Evolutionary conservation across 1,284 basidiomycete species (phyloP).

Genomic region (Ceratobasidium sp.): DNA sequence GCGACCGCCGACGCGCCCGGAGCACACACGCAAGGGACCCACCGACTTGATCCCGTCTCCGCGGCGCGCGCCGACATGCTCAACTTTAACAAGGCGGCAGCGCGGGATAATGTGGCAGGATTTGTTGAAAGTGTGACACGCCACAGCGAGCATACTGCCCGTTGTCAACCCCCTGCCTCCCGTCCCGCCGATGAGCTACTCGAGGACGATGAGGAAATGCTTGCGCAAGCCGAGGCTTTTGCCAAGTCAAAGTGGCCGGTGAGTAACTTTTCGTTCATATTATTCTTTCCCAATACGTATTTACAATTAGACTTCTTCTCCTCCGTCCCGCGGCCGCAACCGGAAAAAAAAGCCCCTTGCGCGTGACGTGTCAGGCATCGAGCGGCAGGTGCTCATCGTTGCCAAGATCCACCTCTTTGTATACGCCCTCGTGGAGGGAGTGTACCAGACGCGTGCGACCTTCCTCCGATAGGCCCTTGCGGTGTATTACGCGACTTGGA

Average conservation of each 20-base stretch:
- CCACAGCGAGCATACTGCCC: background rate
- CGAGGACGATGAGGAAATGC: background rate
- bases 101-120: background rate
- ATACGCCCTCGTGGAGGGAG: background rate
- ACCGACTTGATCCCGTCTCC: background rate
- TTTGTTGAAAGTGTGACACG: background rate
- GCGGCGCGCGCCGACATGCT: conserved; percentile 2
- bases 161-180: background rate
- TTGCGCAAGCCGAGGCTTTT: background rate
- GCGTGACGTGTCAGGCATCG: background rate
- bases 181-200: background rate
- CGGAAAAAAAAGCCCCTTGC: conserved; percentile 34
- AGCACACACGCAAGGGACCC: background rate
- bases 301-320: background rate
- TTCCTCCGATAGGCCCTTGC: conserved; percentile 13
- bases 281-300: background rate
- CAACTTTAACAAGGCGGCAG: background rate
- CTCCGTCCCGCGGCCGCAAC: background rate
- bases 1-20: background rate
- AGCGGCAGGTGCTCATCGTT: background rate
- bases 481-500: conserved; percentile 22
- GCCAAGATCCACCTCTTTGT: conserved; percentile 28
- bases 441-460: conserved; percentile 23
- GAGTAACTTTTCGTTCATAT: background rate
- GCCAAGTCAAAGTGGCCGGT: background rate